Base-by-base conservation (phyloP, 345 rosid species). In the Litchi chinensis region DNA sequence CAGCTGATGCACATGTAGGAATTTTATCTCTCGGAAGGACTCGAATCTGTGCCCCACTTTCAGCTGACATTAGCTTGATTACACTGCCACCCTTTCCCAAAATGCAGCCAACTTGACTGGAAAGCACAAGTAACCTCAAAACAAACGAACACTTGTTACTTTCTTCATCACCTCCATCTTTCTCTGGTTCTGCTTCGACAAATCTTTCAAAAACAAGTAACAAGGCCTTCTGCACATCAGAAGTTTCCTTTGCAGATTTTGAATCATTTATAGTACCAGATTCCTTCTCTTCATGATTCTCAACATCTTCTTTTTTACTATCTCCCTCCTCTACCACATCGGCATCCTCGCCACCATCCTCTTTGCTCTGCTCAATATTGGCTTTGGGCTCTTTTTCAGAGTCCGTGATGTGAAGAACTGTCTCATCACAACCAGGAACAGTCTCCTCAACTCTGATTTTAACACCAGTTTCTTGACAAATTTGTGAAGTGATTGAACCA, bases 1-100 rank as follows among this genome's bases (percentile, higher is more conserved):
- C 80, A 75, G 85, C 79, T 65, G 85, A 86, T 71, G 88, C 88
- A 85, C 88, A 88, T 0, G 11, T 9, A 68, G 95, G 95, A 76
- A 86, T 88, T 78, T 90, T 86, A 83, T 93, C 93, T 85, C 88
- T 85, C 0, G 93, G 89, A 82, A 91, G 89, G 79, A 93, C 81
- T 24, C 85, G 89, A 80, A 93, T 86, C 52, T 93, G 88, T 37
- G 95, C 91, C 68, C 95, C 90, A 83, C 95, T 91, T 65, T 87
- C 90, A 28, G 88, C 68, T 26, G 86, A 74, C 87, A 86, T 90
- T 85, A 85, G 89, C 86, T 91, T 87, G 70, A 90, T 86, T 81
- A 88, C 85, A 44, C 86, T 84, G 60, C 97, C 95, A 74, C 87
- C 95, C 82, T 89, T 90, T 54, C 93, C 95, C 82, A 89, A 80